phyloP scores from a whole-genome alignment of 75 land plant species.

The Picea glauca region DNA sequence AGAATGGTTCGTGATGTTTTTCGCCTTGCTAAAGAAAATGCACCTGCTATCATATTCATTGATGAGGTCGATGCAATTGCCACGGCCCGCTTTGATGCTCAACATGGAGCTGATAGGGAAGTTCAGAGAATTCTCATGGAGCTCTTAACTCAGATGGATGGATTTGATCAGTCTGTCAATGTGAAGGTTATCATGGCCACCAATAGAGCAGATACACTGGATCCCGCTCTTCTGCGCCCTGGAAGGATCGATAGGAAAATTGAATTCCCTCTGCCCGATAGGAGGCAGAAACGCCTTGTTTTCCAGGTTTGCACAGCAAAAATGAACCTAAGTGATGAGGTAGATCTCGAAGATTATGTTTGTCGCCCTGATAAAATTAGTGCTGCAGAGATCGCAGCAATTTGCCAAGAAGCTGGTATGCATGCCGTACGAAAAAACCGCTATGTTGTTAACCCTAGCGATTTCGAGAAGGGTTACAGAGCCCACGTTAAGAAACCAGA shows the following conservation, averaged over 20 bases:
- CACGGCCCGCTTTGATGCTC: conserved; percentile 91
- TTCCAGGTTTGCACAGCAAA: conserved; percentile 91
- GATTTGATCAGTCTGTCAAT: conserved; percentile 88
- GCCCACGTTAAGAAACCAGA: conserved; percentile 83
- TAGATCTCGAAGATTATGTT: conserved; percentile 85
- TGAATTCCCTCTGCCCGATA: conserved; percentile 80
- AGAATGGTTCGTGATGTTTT: conserved; percentile 88
- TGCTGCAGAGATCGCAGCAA: conserved; percentile 90
- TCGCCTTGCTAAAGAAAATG: conserved; percentile 88
- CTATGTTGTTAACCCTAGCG: conserved; percentile 81
- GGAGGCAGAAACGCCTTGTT: conserved; percentile 86
- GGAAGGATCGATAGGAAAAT: conserved; percentile 82
- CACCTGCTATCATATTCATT: conserved; percentile 83
- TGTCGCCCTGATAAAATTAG: conserved; percentile 88
- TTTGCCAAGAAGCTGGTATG: conserved; percentile 88
- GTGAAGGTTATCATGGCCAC: conserved; percentile 95
- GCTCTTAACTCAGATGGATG: conserved; percentile 92
- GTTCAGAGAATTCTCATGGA: conserved; percentile 93
- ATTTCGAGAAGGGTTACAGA: conserved; percentile 84
- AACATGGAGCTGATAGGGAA: conserved; percentile 89
- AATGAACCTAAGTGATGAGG: conserved; percentile 89
- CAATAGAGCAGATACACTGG: conserved; percentile 74
- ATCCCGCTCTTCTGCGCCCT: conserved; percentile 82
- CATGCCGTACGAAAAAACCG: conserved; percentile 82
- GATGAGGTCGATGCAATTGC: conserved; percentile 93